Percentiles rank a stretch among this genome's conserved stretches.
Evolutionary conservation across 2,329 filamentous ascomycete species (phyloP).

Genomic region (Diaporthe vaccinii): DNA sequence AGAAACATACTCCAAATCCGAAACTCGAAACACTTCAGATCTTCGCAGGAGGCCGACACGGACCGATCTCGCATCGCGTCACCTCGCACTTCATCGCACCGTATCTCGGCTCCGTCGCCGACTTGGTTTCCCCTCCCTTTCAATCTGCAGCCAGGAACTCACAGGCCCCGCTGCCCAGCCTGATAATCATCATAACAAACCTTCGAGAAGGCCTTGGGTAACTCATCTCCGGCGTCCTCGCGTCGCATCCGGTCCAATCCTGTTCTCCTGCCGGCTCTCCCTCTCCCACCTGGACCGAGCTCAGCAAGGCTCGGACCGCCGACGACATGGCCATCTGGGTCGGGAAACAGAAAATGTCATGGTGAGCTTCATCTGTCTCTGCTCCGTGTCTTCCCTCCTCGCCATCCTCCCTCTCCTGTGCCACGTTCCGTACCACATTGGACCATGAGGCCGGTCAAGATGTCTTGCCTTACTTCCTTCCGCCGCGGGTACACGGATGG

Average conservation of each 20-base stretch:
- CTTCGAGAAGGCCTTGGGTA: neutral
- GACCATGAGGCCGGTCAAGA: neutral
- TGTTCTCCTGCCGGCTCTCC: neutral
- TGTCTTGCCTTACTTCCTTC: neutral
- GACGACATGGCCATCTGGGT: slow-evolving; percentile 41
- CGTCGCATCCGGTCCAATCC: neutral
- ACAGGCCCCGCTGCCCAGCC: slow-evolving; percentile 25
- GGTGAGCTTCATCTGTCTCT: slow-evolving; percentile 29
- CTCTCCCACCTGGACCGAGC: slow-evolving; percentile 33
- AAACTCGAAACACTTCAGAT: slow-evolving; percentile 39
- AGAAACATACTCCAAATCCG: slow-evolving; percentile 32
- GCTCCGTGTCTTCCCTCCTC: neutral
- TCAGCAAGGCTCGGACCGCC: slow-evolving; percentile 28
- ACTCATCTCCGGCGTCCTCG: neutral
- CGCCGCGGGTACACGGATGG: neutral
- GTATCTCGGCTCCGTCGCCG: slow-evolving; percentile 9
- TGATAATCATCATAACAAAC: slow-evolving; percentile 11
- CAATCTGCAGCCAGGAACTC: slow-evolving; percentile 21
- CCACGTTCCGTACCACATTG: neutral
- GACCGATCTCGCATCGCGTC: slow-evolving; percentile 27
- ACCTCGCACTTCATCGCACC: neutral
- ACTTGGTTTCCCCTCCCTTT: neutral
- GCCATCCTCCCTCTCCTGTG: neutral
- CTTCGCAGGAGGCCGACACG: neutral
- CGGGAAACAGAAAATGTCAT: slow-evolving; percentile 42